These are phyloP conservation scores for Crithidia sp. DNA, from an alignment of 208 protist genomes.

Conservation along the genomic window DNA sequence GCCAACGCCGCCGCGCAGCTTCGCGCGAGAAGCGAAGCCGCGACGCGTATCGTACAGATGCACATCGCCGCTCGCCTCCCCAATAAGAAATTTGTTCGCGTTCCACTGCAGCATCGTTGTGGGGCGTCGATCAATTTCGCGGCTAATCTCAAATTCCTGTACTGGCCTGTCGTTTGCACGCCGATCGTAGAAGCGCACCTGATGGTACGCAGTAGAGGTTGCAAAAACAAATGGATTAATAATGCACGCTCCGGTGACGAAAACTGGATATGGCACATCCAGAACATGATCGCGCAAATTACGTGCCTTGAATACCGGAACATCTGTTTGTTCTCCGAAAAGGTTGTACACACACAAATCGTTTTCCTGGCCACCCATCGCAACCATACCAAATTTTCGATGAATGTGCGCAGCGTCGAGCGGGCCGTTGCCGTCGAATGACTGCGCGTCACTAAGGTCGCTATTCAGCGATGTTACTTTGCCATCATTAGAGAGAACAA, in stretches of 20 bases:
- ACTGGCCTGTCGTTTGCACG: constrained; percentile 73
- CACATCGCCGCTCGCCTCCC: constrained; percentile 82
- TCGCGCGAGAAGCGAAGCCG: constrained; percentile 83
- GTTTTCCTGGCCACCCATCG: constrained; percentile 77
- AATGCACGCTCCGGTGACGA: constrained; percentile 72
- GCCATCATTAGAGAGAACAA: constrained; percentile 55
- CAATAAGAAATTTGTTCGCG: constrained; percentile 87
- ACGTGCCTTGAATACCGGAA: constrained; percentile 62
- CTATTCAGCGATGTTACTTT: constrained; percentile 46
- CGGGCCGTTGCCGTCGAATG: constrained; percentile 51
- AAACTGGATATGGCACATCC: constrained; percentile 76
- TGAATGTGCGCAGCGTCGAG: constrained; percentile 82
- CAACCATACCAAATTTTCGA: constrained; percentile 76
- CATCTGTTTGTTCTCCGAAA: constrained; percentile 36
- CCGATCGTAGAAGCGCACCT: constrained; percentile 86
- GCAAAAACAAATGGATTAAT: constrained; percentile 86
- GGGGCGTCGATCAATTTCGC: constrained; percentile 79
- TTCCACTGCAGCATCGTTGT: constrained; percentile 87
- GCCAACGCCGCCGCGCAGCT: constrained; percentile 83
- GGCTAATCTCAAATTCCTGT: constrained; percentile 82
- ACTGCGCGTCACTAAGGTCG: constrained; percentile 25
- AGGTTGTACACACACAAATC: constrained; percentile 78
- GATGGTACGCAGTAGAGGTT: constrained; percentile 76
- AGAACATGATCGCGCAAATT: constrained; percentile 81
- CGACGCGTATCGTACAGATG: constrained; percentile 86